These are phyloP conservation scores for Phycomyces nitens DNA, from an alignment of 192 early-diverging fungal genomes.

Conservation along the genomic window DNA sequence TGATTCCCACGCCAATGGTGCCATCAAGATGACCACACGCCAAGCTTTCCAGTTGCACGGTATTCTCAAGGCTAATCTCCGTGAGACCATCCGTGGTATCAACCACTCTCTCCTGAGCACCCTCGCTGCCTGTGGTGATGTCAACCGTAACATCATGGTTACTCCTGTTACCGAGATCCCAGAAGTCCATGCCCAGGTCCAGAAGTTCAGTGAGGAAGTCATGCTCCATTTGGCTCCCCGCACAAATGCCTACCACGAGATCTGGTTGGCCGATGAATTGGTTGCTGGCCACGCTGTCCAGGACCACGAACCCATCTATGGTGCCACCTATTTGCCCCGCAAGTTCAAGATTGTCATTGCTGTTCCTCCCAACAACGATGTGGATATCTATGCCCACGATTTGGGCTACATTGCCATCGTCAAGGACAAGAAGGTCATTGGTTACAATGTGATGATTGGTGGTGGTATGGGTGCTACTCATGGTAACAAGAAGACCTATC, in stretches of 20 bases:
- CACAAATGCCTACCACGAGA: constrained; percentile 94
- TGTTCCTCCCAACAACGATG: constrained; percentile 94
- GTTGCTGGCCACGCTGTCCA: constrained; percentile 76
- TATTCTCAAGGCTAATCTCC: constrained; percentile 87
- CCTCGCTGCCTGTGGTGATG: constrained; percentile 95
- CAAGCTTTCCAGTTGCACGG: constrained; percentile 98
- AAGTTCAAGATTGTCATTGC: constrained; percentile 96
- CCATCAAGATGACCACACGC: constrained; percentile 93
- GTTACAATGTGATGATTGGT: constrained; percentile 92
- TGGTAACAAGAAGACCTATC: constrained; percentile 97
- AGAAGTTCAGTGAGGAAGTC: constrained; percentile 67
- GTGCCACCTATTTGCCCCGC: constrained; percentile 87
- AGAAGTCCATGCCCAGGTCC: constrained; percentile 75
- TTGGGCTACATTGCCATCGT: constrained; percentile 90
- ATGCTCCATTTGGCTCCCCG: constrained; percentile 78
- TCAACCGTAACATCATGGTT: constrained; percentile 96
- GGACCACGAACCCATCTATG: constrained; percentile 91
- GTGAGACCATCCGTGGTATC: constrained; percentile 85
- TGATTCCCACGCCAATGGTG: constrained; percentile 78
- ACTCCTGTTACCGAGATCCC: constrained; percentile 82
- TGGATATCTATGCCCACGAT: constrained; percentile 94
- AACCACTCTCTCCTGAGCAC: constrained; percentile 89
- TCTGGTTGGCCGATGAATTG: constrained; percentile 91
- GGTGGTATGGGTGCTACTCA: constrained; percentile 99
- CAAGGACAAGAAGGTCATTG: constrained; percentile 70